phyloP scores from a whole-genome alignment of 495 filamentous ascomycete genomes.

The Penicillium chermesinum region DNA sequence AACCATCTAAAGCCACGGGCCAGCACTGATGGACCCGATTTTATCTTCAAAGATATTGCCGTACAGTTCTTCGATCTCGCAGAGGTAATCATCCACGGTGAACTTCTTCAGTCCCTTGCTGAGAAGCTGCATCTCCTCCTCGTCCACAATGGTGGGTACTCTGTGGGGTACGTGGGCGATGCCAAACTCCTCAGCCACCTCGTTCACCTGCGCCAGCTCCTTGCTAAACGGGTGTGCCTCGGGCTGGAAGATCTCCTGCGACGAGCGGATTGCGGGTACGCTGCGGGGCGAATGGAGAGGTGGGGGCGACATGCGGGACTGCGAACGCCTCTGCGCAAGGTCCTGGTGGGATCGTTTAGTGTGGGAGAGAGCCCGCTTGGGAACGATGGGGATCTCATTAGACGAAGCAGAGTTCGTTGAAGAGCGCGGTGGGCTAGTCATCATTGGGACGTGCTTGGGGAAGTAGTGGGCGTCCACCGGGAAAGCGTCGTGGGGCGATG shows the following conservation, averaged over 20 bases:
- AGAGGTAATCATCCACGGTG: slow-evolving; percentile 74
- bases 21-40: slow-evolving; percentile 32
- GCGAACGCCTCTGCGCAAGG: slow-evolving; percentile 62
- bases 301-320: slow-evolving; percentile 44
- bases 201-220: slow-evolving; percentile 49
- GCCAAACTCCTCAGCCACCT: slow-evolving; percentile 82
- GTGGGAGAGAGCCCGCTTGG: slow-evolving; percentile 73
- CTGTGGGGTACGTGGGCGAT: slow-evolving; percentile 41
- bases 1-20: slow-evolving; percentile 39
- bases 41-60: slow-evolving; percentile 46
- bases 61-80: slow-evolving; percentile 71
- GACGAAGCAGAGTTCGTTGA: slow-evolving; percentile 42
- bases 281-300: slow-evolving; percentile 33
- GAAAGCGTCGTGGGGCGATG: slow-evolving; percentile 56
- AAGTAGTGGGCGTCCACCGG: slow-evolving; percentile 77
- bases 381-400: slow-evolving; percentile 58
- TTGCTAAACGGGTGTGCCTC: slow-evolving; percentile 48
- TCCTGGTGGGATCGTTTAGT: slow-evolving; percentile 73
- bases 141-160: slow-evolving; percentile 37
- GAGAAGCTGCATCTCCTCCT: slow-evolving; percentile 63
- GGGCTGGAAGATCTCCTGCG: slow-evolving; percentile 41
- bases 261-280: slow-evolving; percentile 31
- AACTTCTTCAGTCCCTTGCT: slow-evolving; percentile 68
- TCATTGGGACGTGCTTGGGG: slow-evolving; percentile 44
- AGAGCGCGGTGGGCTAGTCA: slow-evolving; percentile 38